Conservation (phyloP, 306 rosid genomes). For the Trifolium fragiferum region DNA sequence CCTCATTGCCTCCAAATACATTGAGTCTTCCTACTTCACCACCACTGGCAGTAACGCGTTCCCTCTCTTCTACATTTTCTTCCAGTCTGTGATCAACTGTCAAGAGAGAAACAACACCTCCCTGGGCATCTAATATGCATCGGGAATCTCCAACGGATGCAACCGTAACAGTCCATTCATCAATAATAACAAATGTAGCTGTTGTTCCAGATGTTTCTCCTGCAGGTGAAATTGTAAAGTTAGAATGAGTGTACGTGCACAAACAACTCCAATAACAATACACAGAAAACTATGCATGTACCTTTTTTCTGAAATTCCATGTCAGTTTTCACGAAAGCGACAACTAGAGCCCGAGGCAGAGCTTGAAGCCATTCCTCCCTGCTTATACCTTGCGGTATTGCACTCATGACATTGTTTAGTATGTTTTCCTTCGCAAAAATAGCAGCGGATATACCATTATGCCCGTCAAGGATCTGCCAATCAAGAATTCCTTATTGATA, state of each 20-base stretch:
- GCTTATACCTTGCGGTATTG: slow-evolving; percentile 86
- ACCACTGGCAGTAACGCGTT: slow-evolving; percentile 95
- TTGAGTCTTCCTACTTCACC: slow-evolving; percentile 99
- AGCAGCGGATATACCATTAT: slow-evolving; percentile 97
- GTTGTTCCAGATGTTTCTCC: slow-evolving; percentile 99
- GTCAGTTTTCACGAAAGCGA: slow-evolving; percentile 96
- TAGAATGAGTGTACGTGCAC: slow-evolving; percentile 24
- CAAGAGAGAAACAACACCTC: slow-evolving; percentile 84
- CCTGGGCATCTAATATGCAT: slow-evolving; percentile 75
- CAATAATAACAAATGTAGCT: slow-evolving; percentile 89
- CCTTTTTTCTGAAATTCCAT: slow-evolving; percentile 97
- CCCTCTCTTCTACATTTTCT: slow-evolving; percentile 93
- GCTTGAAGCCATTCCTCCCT: slow-evolving; percentile 95
- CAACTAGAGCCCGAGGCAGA: slow-evolving; percentile 97
- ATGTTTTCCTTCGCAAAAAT: slow-evolving; percentile 83
- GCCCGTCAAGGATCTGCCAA: slow-evolving; percentile 95
- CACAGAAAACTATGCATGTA: slow-evolving; percentile 18
- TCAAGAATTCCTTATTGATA: slow-evolving; percentile 52
- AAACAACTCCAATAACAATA: slow-evolving; percentile 39
- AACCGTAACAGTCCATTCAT: slow-evolving; percentile 95
- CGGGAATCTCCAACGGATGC: slow-evolving; percentile 99
- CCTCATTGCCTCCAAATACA: slow-evolving; percentile 88
- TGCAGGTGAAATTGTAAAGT: slow-evolving; percentile 44
- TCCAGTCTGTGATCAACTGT: slow-evolving; percentile 96
- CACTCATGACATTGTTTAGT: slow-evolving; percentile 82